Evolutionary conservation across 495 filamentous ascomycete species (phyloP), one percentile per base, ranked within the genome.

Genomic region (Lepraria neglecta): DNA sequence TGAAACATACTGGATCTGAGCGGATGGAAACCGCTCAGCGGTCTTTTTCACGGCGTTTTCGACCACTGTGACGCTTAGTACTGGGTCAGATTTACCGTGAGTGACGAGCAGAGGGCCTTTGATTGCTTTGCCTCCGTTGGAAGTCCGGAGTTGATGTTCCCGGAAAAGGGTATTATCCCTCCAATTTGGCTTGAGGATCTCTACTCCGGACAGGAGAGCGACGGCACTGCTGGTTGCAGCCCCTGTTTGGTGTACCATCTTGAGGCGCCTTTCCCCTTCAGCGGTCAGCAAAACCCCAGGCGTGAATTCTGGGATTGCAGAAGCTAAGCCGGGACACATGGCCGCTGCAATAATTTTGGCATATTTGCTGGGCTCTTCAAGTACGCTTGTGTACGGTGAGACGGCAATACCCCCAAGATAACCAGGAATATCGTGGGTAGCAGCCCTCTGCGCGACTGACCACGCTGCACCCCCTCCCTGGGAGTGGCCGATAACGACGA

Each of bases 381-480:
- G 65, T 11, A 73, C 43, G 50, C 67, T 68, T 15, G 75, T 73
- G 15, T 65, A 67, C 0, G 78, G 77, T 19, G 73, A 70, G 2
- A 65, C 67, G 3, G 77, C 72, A 5, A 82, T 63, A 1, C 74
- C 66, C 2, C 78, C 78, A 5, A 74, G 59, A 62, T 76, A 82
- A 30, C 77, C 77, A 6, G 65, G 19, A 0, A 69, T 63, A 9
- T 74, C 64, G 12, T 61, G 33, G 15, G 60, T 52, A 30, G 65
- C 70, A 44, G 73, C 67, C 14, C 71, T 69, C 65, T 81, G 72
- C 4, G 77, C 76, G 14, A 74, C 67, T 9, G 69, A 69, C 78
- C 78, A 82, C 3, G 75, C 76, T 1, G 73, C 74, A 2, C 74
- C 74, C 6, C 77, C 80, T 1, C 79, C 79, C 67, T 82, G 77